phyloP scores from a whole-genome alignment of 148 eudicot genomes.

The Chenopodium formosanum region DNA sequence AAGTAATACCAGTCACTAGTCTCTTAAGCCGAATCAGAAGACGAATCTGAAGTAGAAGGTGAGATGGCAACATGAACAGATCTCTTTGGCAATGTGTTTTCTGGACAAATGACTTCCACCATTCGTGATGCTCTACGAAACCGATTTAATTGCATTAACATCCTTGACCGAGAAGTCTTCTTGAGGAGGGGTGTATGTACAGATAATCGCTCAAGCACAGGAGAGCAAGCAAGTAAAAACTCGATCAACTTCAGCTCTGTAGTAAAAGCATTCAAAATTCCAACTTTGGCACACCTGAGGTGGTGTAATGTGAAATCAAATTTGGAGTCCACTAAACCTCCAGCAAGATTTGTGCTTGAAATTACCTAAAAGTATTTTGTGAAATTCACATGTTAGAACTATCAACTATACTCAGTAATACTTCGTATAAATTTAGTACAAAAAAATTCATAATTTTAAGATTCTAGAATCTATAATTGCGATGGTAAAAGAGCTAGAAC shows the following conservation, averaged over 20 bases:
- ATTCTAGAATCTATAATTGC: not conserved
- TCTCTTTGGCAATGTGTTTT: not conserved
- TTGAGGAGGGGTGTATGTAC: not conserved
- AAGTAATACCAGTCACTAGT: not conserved
- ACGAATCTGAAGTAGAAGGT: not conserved
- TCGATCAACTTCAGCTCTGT: constrained; percentile 32
- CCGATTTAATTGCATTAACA: constrained; percentile 18
- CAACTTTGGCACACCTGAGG: constrained; percentile 21
- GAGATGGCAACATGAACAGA: not conserved
- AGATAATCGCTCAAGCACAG: constrained; percentile 20
- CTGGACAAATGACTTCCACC: constrained; percentile 28
- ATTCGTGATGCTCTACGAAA: constrained; percentile 29
- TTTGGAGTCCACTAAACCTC: not conserved
- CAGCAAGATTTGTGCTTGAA: not conserved
- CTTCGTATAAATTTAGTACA: not conserved
- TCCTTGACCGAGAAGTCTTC: not conserved
- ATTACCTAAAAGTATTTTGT: not conserved
- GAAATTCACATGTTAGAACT: not conserved
- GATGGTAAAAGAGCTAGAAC: not conserved
- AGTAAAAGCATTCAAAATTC: constrained; percentile 5
- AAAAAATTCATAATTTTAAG: not conserved
- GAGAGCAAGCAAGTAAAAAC: constrained; percentile 28
- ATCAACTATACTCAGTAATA: not conserved
- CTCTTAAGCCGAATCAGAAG: constrained; percentile 7
- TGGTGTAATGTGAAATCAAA: constrained; percentile 1